Conservation (phyloP, 1,284 basidiomycete genomes). For the Agroathelia rolfsii region DNA sequence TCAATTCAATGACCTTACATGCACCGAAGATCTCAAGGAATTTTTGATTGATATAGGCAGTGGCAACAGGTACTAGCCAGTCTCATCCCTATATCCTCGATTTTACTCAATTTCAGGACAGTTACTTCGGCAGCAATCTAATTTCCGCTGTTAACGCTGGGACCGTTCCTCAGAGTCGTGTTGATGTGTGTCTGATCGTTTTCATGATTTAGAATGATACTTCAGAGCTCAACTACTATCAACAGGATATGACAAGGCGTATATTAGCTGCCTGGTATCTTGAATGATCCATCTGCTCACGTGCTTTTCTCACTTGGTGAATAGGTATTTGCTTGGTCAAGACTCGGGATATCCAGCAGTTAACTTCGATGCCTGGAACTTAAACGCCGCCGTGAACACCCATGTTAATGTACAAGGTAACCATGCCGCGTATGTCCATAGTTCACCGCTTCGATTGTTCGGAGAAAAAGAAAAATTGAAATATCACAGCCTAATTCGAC, state of each 20-base stretch:
- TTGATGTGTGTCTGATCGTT: constrained; percentile 28
- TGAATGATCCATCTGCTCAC: constrained; percentile 2
- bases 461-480: no score
- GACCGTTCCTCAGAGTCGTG: constrained; percentile 34
- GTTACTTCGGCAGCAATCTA: constrained; percentile 44
- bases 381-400: constrained; percentile 13
- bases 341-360: constrained; percentile 45
- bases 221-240: constrained; percentile 8
- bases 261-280: constrained; percentile 50
- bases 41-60: no score
- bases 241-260: constrained; percentile 50
- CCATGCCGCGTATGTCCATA: constrained; percentile 49
- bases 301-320: background rate
- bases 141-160: constrained; percentile 44
- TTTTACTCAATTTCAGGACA: constrained; percentile 26
- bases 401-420: constrained; percentile 60
- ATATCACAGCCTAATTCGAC: constrained; percentile 46
- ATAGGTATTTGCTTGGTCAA: constrained; percentile 48
- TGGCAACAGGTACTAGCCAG: no score
- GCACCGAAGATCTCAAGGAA: no score
- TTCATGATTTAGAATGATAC: background rate
- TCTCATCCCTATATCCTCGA: constrained; percentile 5
- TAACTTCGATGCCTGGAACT: constrained; percentile 27
- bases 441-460: constrained; percentile 8
- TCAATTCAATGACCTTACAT: no score